Percentiles rank a stretch among this genome's conserved stretches.
Conservation (phyloP, 257 asterid species). For the Avicennia marina region DNA sequence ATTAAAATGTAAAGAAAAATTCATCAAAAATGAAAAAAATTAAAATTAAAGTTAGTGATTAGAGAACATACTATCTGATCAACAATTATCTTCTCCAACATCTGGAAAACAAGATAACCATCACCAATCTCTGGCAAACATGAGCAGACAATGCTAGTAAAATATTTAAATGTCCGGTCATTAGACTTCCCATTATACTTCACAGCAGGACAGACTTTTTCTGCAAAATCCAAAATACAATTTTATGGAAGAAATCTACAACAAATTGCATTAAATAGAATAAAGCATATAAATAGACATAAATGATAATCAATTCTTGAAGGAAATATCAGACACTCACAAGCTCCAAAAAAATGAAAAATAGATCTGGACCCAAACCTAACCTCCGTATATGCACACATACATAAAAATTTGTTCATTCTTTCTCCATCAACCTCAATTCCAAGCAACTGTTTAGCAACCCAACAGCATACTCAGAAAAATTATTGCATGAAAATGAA, state of each 20-base stretch:
- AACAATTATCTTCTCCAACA: slow-evolving; percentile 66
- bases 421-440: no score
- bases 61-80: slow-evolving; percentile 62
- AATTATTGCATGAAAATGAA: no score
- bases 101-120: slow-evolving; percentile 49
- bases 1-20: not conserved
- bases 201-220: slow-evolving; percentile 23
- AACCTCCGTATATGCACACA: no score
- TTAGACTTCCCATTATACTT: slow-evolving; percentile 43
- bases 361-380: not conserved
- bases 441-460: no score
- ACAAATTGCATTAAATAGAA: not conserved
- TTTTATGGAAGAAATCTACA: slow-evolving; percentile 4
- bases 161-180: slow-evolving; percentile 41
- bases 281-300: not conserved
- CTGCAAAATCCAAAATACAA: slow-evolving; percentile 41
- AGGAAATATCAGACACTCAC: not conserved
- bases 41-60: not conserved
- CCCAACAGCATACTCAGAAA: no score
- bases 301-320: not conserved
- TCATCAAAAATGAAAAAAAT: not conserved
- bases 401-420: no score
- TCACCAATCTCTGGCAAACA: slow-evolving; percentile 70
- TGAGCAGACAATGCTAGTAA: slow-evolving; percentile 48
- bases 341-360: no score